These are phyloP conservation scores for Marvania coccoides DNA, from an alignment of 139 green algal genomes.

Conservation along the genomic window DNA sequence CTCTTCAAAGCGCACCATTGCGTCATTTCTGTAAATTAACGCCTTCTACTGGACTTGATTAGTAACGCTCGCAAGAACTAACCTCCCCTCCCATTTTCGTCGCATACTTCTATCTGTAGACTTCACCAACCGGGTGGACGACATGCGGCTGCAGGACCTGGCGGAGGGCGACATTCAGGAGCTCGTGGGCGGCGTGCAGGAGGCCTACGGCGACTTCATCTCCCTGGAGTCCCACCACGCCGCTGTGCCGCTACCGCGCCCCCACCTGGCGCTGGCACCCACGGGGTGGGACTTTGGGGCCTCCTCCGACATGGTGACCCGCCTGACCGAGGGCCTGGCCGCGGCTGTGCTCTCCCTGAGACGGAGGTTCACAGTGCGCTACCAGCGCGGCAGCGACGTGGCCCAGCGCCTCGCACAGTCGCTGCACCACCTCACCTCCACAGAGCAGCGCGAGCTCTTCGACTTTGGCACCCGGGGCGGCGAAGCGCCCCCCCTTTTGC, in stretches of 20 bases:
- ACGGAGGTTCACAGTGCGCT: constrained; percentile 70
- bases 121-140: constrained; percentile 84
- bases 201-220: constrained; percentile 86
- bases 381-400: constrained; percentile 64
- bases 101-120: constrained; percentile 25
- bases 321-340: constrained; percentile 74
- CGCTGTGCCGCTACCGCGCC: constrained; percentile 45
- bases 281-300: constrained; percentile 43
- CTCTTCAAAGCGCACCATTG: neutral
- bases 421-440: constrained; percentile 54
- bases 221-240: constrained; percentile 80
- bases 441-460: constrained; percentile 60
- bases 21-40: neutral
- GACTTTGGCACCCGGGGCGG: constrained; percentile 60
- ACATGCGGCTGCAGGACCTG: constrained; percentile 88
- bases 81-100: neutral
- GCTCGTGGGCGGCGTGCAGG: constrained; percentile 74
- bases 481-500: constrained; percentile 54
- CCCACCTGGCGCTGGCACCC: constrained; percentile 29
- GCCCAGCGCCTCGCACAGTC: constrained; percentile 59
- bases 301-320: constrained; percentile 32
- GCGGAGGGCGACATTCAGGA: constrained; percentile 82
- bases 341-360: constrained; percentile 69
- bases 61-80: neutral
- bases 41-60: neutral